Conservation (phyloP, 73 alveolate genomes). For the Symbiodinium natans region DNA sequence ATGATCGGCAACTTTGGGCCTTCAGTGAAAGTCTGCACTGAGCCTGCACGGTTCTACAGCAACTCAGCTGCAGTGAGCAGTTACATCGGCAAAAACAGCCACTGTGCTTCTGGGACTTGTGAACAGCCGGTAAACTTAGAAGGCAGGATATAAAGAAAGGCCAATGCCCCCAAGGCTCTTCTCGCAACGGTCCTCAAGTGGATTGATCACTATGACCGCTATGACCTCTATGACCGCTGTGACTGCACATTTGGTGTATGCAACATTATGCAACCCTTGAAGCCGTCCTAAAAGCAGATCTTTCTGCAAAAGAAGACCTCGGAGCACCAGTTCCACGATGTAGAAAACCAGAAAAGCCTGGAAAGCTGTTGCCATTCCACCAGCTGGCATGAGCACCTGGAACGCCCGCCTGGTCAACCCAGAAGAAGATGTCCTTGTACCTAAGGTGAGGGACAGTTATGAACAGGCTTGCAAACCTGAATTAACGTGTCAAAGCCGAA, state of each 20-base stretch:
- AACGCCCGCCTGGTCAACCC: not conserved
- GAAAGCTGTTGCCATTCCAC: not conserved
- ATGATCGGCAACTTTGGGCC: no score
- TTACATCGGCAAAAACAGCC: no score
- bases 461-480: not conserved
- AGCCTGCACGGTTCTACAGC: no score
- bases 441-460: not conserved
- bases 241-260: no score
- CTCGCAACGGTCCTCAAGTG: not conserved
- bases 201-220: no score
- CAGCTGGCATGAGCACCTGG: not conserved
- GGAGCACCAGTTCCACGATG: not conserved
- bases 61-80: no score
- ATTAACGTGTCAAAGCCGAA: not conserved
- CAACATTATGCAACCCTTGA: not conserved
- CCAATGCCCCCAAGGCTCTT: not conserved
- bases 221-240: no score
- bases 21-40: no score
- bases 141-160: no score
- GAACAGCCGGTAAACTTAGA: no score
- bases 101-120: no score
- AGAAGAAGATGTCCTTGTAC: not conserved
- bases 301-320: not conserved
- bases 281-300: not conserved
- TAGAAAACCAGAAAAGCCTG: not conserved